These are phyloP conservation scores for Inga oerstediana DNA, from an alignment of 306 rosid genomes.

Conservation along the genomic window DNA sequence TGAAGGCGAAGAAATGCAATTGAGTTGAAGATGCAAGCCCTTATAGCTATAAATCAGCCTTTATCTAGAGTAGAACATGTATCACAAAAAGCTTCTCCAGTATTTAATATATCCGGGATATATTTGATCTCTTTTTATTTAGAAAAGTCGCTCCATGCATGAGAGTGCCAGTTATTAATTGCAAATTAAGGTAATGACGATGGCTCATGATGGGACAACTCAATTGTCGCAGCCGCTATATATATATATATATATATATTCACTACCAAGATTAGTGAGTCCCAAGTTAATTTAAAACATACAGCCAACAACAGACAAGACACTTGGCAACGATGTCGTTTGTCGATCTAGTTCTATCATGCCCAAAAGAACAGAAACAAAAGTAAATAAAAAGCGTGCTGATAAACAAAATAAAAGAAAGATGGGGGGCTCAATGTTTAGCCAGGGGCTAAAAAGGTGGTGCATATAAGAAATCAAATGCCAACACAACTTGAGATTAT, in stretches of 20 bases:
- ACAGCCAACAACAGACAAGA: slow-evolving; percentile 16
- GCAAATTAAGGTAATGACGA: slow-evolving; percentile 41
- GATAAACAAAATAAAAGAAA: slow-evolving; percentile 1
- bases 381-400: background rate
- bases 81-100: background rate
- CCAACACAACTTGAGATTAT: background rate
- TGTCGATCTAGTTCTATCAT: slow-evolving; percentile 16
- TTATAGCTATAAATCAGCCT: too few species aligned
- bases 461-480: slow-evolving; percentile 11
- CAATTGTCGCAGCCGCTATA: slow-evolving; percentile 11
- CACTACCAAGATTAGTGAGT: background rate
- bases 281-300: slow-evolving; percentile 21
- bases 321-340: slow-evolving; percentile 31
- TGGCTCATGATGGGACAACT: slow-evolving; percentile 41
- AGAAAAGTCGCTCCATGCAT: slow-evolving; percentile 33
- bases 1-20: too few species aligned
- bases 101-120: background rate
- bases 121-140: background rate
- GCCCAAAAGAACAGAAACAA: slow-evolving; percentile 13
- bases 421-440: background rate
- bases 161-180: slow-evolving; percentile 21
- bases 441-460: slow-evolving; percentile 8
- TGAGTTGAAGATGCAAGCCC: too few species aligned
- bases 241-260: too few species aligned
- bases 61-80: slow-evolving; percentile 26